Evolutionary conservation across 371 early-diverging fungal species (phyloP), one percentile per base, ranked within the genome.

Genomic region (Actinomortierella ambigua): DNA sequence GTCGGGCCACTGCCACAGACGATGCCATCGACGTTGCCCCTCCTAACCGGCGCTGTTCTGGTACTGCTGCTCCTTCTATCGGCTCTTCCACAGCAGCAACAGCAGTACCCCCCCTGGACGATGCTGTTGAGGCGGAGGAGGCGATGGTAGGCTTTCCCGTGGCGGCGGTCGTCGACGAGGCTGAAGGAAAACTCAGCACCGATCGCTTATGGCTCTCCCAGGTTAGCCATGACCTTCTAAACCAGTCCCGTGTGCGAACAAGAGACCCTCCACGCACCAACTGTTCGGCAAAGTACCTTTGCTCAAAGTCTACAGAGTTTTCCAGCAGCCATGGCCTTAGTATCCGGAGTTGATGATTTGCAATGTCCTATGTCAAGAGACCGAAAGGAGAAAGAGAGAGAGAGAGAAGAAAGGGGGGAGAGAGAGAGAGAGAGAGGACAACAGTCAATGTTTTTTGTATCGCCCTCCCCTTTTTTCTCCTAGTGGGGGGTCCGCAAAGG

Each of bases 301-400:
- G 81, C 60, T 92, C 93, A 59, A 84, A 85, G 22, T 81, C 81
- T 18, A 71, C 49, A 22, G 73, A 65, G 28, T 66, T 71, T 18
- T 71, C 75, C 59, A 55, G 83, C 66, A 88, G 77, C 75, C 84
- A 82, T 7, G 87, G 89, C 22, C 87, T 62, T 23, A 88, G 56
- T n/a, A 81, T 75, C 14, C 79, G 77, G 14, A 87, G 61, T 46
- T 88, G 84, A 60, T 88, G 87, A 56, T 88, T 88, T n/a, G 89
- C 89, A 51, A 84, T 85, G 56, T 88, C 89, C 86, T 88, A 58
- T 41, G 23, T 18, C 22, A 7, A 11, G 15, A 22, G 75, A 63
- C 41, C 75, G 66, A 26, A 65, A 29, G 69, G 61, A 65, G 63
- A 59, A 0, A 46, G 11, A 1, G 42, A 39, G n/a, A 55, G 7